These are phyloP conservation scores for Colletotrichum aenigma DNA, from an alignment of 2,329 filamentous ascomycete genomes.

Conservation along the genomic window DNA sequence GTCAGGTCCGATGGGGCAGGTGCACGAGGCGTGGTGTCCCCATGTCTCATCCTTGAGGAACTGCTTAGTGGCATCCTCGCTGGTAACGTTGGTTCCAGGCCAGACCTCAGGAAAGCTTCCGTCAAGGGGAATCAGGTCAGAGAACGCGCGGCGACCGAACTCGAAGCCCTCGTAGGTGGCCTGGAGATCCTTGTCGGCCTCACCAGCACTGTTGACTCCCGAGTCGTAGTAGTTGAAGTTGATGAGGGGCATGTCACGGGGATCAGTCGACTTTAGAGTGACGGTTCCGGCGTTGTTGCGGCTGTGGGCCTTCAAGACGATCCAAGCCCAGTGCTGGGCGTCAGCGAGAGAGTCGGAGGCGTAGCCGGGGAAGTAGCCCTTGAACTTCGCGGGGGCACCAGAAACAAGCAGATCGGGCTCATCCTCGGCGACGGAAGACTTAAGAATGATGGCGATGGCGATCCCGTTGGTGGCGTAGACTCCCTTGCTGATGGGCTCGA, in stretches of 20 bases:
- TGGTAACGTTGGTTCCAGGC: not conserved
- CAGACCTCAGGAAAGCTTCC: not conserved
- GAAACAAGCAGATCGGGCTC: conserved; percentile 60
- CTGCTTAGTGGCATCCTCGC: not conserved
- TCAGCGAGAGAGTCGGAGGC: conserved; percentile 46
- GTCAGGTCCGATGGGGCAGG: conserved; percentile 59
- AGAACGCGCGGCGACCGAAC: conserved; percentile 41
- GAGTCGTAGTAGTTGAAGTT: conserved; percentile 61
- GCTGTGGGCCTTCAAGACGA: conserved; percentile 56
- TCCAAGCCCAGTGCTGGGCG: conserved; percentile 43
- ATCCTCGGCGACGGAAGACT: conserved; percentile 39
- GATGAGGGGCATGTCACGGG: conserved; percentile 67
- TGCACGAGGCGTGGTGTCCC: conserved; percentile 63
- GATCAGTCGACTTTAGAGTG: conserved; percentile 62
- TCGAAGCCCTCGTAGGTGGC: conserved; percentile 35
- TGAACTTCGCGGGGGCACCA: conserved; percentile 58
- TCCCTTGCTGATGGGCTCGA: conserved; percentile 29
- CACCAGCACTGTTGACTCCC: conserved; percentile 49
- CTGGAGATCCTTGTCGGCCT: conserved; percentile 34
- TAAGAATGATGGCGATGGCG: conserved; percentile 48
- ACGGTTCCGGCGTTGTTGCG: conserved; percentile 67
- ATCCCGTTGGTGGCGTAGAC: conserved; percentile 53
- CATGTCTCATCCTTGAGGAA: conserved; percentile 32
- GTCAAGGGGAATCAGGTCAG: not conserved
- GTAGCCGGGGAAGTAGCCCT: conserved; percentile 61